Evolutionary conservation across 2,329 filamentous ascomycete species (phyloP), one percentile per base, ranked within the genome.

Genomic region (Epichloe bromicola): DNA sequence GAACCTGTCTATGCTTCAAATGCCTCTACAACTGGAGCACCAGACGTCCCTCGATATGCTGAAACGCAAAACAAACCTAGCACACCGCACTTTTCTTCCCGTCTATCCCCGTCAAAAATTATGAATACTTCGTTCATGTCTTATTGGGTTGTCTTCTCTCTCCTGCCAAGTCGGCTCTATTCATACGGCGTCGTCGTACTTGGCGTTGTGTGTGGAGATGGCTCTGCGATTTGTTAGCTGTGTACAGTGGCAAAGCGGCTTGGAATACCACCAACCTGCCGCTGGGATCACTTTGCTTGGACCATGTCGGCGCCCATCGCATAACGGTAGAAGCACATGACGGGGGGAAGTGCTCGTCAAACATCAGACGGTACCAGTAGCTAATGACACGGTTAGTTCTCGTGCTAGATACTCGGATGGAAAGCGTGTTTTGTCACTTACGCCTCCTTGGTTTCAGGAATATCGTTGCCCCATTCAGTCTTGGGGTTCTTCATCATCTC

Each of bases 401-500:
- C 40, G 33, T 41, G 3, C 5, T 15, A 19, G 33, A 15, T 3
- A n/a, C 15, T 14, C 36, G 11, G 5, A 1, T n/a, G 5, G 8
- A 5, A 19, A 14, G 12, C 14, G 10, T 8, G 1, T 14, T 30
- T 36, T 4, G 26, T 26, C 17, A 58, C 81, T 61, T 81, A 90
- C 72, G 89, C 93, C 73, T 98, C 93, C 79, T 98, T 98, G 64
- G 85, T 90, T 64, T 96, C 90, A 10, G 93, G 94, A 56, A 95
- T 80, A 64, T 98, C 94, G 62, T 73, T 71, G 48, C 89, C 91
- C 94, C 94, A 98, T 69, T 96, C 88, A 12, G 88, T 80, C 78
- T 95, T 96, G 57, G 93, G 91, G 80, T 94, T 91, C 78, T 90
- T 89, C 86, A 97, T 88, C 83, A 94, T 90, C 76, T 97, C 91